phyloP scores from a whole-genome alignment of 2,329 filamentous ascomycete species.

The Tolypocladium paradoxum region DNA sequence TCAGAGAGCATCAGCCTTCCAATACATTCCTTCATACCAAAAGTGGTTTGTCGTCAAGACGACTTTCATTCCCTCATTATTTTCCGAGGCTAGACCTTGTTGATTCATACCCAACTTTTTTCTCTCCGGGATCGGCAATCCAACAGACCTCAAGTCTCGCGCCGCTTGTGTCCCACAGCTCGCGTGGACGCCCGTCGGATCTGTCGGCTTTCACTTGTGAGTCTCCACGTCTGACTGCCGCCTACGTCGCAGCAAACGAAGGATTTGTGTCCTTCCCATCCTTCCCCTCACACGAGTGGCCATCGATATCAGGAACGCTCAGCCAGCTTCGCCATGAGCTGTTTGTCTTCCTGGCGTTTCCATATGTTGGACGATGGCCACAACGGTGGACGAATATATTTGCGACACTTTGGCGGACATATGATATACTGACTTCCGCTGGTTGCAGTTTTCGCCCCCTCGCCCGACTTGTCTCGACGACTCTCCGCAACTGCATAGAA shows the following conservation, averaged over 20 bases:
- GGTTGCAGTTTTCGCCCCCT: neutral
- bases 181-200: neutral
- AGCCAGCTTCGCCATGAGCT: neutral
- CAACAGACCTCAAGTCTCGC: slow-evolving; percentile 2
- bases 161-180: slow-evolving; percentile 3
- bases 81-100: slow-evolving; percentile 26
- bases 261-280: neutral
- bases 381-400: neutral
- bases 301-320: neutral
- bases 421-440: neutral
- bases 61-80: slow-evolving; percentile 17
- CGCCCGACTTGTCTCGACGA: slow-evolving; percentile 11
- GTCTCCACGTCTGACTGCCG: neutral
- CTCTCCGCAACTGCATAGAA: slow-evolving; percentile 8
- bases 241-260: neutral
- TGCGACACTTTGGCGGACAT: neutral
- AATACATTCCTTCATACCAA: slow-evolving; percentile 8
- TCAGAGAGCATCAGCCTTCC: slow-evolving; percentile 4
- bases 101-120: slow-evolving; percentile 9
- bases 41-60: slow-evolving; percentile 18
- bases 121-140: slow-evolving; percentile 12
- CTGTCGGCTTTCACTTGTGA: neutral
- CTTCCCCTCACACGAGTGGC: neutral
- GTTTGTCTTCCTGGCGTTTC: neutral
- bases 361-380: neutral